These are phyloP conservation scores for Arachnomyces sp. DNA, from an alignment of 2,329 filamentous ascomycete genomes.

Conservation along the genomic window DNA sequence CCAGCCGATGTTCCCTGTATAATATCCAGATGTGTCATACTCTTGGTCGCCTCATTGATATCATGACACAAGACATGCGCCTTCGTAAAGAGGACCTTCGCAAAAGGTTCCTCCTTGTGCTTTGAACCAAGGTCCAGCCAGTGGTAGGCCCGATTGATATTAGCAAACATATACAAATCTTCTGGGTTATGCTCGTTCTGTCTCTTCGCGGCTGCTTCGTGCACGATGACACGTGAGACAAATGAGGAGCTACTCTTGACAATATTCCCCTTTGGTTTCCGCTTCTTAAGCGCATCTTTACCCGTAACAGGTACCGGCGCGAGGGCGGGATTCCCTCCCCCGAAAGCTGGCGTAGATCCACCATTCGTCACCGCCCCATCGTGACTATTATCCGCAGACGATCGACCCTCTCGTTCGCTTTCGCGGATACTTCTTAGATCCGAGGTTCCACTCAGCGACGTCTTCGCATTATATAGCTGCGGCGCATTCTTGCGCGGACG, in stretches of 20 bases:
- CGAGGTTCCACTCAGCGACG: constrained; percentile 36
- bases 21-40: constrained; percentile 71
- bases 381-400: constrained; percentile 53
- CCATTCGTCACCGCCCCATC: constrained; percentile 39
- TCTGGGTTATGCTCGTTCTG: constrained; percentile 69
- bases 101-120: constrained; percentile 70
- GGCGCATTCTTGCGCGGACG: constrained; percentile 48
- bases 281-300: constrained; percentile 61
- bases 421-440: constrained; percentile 47
- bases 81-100: constrained; percentile 94
- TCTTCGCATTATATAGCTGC: constrained; percentile 44
- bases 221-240: constrained; percentile 89
- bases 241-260: constrained; percentile 98
- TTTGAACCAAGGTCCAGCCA: constrained; percentile 82
- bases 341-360: constrained; percentile 58
- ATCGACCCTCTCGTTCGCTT: constrained; percentile 51
- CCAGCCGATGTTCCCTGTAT: constrained; percentile 94
- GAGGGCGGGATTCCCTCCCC: constrained; percentile 73
- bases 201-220: constrained; percentile 71
- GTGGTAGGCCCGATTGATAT: constrained; percentile 90
- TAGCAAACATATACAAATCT: constrained; percentile 84
- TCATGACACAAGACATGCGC: constrained; percentile 93
- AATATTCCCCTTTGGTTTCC: constrained; percentile 97
- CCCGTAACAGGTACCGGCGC: constrained; percentile 51
- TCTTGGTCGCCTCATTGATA: constrained; percentile 76